phyloP scores from a whole-genome alignment of 2,329 filamentous ascomycete species.

The Dactylella cylindrospora region DNA sequence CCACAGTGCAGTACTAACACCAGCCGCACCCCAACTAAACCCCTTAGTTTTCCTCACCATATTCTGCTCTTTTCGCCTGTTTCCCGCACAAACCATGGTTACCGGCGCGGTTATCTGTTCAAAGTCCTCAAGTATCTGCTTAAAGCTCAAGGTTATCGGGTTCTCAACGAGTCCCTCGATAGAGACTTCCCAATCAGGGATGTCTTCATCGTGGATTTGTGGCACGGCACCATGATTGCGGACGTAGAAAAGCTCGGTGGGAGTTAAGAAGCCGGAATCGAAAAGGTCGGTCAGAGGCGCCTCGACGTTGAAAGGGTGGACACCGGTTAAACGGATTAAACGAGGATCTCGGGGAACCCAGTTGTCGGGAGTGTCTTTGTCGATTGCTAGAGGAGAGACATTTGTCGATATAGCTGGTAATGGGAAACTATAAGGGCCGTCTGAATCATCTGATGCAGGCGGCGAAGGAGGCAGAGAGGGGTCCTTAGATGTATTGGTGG shows the following conservation, averaged over 20 bases:
- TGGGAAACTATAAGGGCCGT: constrained; percentile 57
- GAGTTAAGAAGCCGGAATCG: constrained; percentile 74
- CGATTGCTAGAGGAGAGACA: constrained; percentile 68
- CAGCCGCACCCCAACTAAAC: constrained; percentile 89
- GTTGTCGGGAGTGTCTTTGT: constrained; percentile 78
- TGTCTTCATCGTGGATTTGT: constrained; percentile 68
- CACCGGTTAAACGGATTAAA: constrained; percentile 80
- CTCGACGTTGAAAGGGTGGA: constrained; percentile 90
- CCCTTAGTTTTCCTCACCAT: constrained; percentile 86
- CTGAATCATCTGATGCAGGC: constrained; percentile 29
- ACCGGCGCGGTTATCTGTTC: constrained; percentile 82
- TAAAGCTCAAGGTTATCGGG: constrained; percentile 70
- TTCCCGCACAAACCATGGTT: constrained; percentile 88
- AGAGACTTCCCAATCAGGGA: constrained; percentile 77
- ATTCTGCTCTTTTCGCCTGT: constrained; percentile 90
- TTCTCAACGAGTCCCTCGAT: constrained; percentile 83
- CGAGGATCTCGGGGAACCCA: constrained; percentile 79
- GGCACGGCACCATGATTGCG: constrained; percentile 86
- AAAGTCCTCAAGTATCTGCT: constrained; percentile 71
- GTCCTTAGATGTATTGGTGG: not conserved
- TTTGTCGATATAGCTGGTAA: constrained; percentile 66
- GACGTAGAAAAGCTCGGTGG: constrained; percentile 85
- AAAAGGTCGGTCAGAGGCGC: constrained; percentile 76
- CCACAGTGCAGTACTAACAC: constrained; percentile 82
- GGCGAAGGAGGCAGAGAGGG: constrained; percentile 9